Conservation (phyloP, 2,329 filamentous ascomycete genomes). For the Karstenula rhodostoma region DNA sequence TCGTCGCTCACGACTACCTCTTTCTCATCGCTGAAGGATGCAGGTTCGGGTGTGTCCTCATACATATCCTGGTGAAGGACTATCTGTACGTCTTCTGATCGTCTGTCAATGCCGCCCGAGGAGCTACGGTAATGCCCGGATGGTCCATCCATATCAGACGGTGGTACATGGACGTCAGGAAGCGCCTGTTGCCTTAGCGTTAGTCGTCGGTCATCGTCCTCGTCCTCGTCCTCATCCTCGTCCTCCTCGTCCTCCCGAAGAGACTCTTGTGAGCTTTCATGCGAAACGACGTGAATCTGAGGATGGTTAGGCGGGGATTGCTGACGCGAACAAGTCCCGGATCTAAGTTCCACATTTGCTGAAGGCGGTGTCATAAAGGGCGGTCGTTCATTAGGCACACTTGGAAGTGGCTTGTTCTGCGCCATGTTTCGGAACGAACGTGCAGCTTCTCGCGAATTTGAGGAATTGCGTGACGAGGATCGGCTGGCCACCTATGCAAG, state of each 20-base stretch:
- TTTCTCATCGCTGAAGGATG: constrained; percentile 23
- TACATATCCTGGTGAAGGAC: constrained; percentile 25
- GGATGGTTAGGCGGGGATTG: constrained; percentile 10
- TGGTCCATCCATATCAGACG: constrained; percentile 22
- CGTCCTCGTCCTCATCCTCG: constrained; percentile 21
- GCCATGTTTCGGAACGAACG: constrained; percentile 44
- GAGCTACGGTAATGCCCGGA: constrained; percentile 32
- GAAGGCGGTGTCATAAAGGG: constrained; percentile 34
- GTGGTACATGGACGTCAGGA: constrained; percentile 29
- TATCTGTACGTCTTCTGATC: constrained; percentile 24
- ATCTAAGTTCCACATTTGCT: constrained; percentile 22
- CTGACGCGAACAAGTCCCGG: background rate
- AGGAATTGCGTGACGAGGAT: constrained; percentile 48
- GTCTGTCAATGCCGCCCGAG: constrained; percentile 26
- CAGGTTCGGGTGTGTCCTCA: constrained; percentile 18
- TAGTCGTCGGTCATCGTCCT: constrained; percentile 14
- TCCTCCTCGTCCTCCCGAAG: constrained; percentile 24
- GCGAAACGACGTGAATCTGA: constrained; percentile 25
- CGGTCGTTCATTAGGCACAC: constrained; percentile 39
- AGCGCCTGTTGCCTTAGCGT: constrained; percentile 8
- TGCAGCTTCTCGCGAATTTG: constrained; percentile 42
- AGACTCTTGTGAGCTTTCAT: constrained; percentile 30
- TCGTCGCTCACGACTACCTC: constrained; percentile 19
- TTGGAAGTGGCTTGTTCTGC: constrained; percentile 48
- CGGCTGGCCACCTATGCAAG: constrained; percentile 44